A percentile compares a stretch with the other conserved stretches of the same genome.
Conservation (phyloP, 2,329 filamentous ascomycete species). For the Aspergillus amoenus region DNA sequence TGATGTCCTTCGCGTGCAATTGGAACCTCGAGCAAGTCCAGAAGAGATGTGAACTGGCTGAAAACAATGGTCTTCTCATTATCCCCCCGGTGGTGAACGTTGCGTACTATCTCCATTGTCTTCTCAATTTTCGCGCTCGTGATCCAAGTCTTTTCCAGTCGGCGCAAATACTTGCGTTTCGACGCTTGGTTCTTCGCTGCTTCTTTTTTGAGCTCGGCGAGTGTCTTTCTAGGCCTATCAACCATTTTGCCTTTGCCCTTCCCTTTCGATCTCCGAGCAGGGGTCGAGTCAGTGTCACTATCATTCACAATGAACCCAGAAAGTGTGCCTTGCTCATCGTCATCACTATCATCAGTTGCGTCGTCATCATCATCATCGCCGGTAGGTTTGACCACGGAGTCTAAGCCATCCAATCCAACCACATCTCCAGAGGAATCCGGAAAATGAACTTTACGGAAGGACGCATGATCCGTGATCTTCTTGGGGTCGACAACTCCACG, state of each 20-base stretch:
- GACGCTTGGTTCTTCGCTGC: slow-evolving; percentile 63
- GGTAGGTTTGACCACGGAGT: slow-evolving; percentile 23
- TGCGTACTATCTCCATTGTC: slow-evolving; percentile 62
- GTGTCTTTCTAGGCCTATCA: slow-evolving; percentile 49
- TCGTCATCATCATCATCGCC: slow-evolving; percentile 33
- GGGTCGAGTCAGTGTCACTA: slow-evolving; percentile 41
- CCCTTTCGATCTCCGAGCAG: slow-evolving; percentile 48
- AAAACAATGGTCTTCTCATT: slow-evolving; percentile 79
- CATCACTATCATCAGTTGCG: slow-evolving; percentile 27
- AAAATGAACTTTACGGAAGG: slow-evolving; percentile 73
- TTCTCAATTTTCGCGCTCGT: slow-evolving; percentile 74
- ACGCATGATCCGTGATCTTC: slow-evolving; percentile 70
- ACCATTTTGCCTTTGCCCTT: slow-evolving; percentile 47
- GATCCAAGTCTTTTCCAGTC: slow-evolving; percentile 67
- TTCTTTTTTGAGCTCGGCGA: slow-evolving; percentile 37
- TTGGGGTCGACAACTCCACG: slow-evolving; percentile 65
- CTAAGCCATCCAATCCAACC: slow-evolving; percentile 16
- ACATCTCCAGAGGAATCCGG: slow-evolving; percentile 47
- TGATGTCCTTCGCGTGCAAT: slow-evolving; percentile 58
- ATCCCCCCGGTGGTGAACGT: slow-evolving; percentile 48
- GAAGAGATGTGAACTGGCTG: slow-evolving; percentile 75
- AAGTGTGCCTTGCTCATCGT: slow-evolving; percentile 22
- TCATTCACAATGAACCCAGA: slow-evolving; percentile 21
- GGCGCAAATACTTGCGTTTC: slow-evolving; percentile 67
- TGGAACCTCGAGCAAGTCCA: slow-evolving; percentile 74